phyloP scores from a whole-genome alignment of 352 stramenopile species.

The Phytophthora uliginosa region DNA sequence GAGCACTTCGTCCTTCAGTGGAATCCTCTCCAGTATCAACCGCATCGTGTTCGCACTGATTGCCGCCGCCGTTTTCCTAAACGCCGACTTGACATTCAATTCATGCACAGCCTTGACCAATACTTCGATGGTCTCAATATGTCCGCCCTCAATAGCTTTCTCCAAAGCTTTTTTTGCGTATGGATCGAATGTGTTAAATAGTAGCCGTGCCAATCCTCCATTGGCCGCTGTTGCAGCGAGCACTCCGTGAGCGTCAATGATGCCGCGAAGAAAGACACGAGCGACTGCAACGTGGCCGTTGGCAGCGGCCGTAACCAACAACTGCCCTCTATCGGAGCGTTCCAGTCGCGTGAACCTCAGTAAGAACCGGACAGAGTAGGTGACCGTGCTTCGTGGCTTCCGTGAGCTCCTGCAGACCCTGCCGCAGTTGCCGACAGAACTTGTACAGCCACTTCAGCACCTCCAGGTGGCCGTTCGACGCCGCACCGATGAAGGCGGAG shows the following conservation, averaged over 20 bases:
- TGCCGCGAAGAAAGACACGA: neutral
- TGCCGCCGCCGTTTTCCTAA: neutral
- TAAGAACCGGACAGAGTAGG: neutral
- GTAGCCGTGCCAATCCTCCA: neutral
- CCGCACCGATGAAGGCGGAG: conserved; percentile 10
- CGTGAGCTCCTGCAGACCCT: neutral
- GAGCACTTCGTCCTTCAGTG: neutral
- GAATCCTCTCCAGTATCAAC: neutral
- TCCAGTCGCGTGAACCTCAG: neutral
- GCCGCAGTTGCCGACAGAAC: neutral
- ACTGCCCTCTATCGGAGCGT: neutral
- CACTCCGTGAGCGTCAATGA: neutral
- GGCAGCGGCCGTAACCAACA: neutral
- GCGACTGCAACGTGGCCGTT: neutral
- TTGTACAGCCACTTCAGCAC: neutral
- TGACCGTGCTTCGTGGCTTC: neutral
- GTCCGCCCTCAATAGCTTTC: neutral
- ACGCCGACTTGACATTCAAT: neutral
- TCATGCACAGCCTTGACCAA: neutral
- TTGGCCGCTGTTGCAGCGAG: neutral
- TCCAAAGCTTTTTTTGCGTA: neutral
- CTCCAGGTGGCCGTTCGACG: neutral
- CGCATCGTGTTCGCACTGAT: neutral
- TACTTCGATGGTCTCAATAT: neutral
- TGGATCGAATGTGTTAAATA: neutral